Conservation (phyloP, 352 stramenopile genomes). For the Globisporangium ultimum region DNA sequence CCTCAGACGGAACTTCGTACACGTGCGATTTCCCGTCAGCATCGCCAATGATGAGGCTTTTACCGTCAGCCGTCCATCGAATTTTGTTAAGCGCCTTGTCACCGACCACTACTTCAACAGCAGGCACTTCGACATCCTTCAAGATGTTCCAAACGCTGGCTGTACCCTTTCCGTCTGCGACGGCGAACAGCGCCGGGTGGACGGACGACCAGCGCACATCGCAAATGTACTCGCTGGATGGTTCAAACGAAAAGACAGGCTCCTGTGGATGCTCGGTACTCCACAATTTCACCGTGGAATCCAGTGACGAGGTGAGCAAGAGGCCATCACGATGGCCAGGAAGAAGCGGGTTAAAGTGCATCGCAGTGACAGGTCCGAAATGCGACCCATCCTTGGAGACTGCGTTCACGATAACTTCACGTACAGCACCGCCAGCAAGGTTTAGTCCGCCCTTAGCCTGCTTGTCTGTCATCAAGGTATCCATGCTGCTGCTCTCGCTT, state of each 20-base stretch:
- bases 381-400: slow-evolving; percentile 69
- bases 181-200: slow-evolving; percentile 78
- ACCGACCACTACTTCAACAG: slow-evolving; percentile 59
- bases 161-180: slow-evolving; percentile 67
- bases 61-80: slow-evolving; percentile 75
- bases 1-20: slow-evolving; percentile 78
- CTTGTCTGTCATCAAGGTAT: slow-evolving; percentile 30
- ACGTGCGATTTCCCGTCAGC: slow-evolving; percentile 68
- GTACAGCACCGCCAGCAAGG: slow-evolving; percentile 18
- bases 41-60: slow-evolving; percentile 76
- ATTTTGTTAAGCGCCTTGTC: slow-evolving; percentile 83
- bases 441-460: slow-evolving; percentile 24
- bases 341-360: slow-evolving; percentile 81
- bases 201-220: slow-evolving; percentile 83
- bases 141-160: slow-evolving; percentile 86
- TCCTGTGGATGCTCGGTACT: slow-evolving; percentile 70
- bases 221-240: slow-evolving; percentile 86
- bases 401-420: slow-evolving; percentile 68
- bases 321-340: slow-evolving; percentile 69
- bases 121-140: slow-evolving; percentile 77
- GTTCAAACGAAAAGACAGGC: slow-evolving; percentile 80
- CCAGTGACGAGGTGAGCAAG: slow-evolving; percentile 78
- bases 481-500: slow-evolving; percentile 15
- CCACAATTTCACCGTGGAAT: slow-evolving; percentile 88
- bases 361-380: slow-evolving; percentile 79